Evolutionary conservation across 2,329 filamentous ascomycete genomes (phyloP).

Genomic region (Penicillium sp.): DNA sequence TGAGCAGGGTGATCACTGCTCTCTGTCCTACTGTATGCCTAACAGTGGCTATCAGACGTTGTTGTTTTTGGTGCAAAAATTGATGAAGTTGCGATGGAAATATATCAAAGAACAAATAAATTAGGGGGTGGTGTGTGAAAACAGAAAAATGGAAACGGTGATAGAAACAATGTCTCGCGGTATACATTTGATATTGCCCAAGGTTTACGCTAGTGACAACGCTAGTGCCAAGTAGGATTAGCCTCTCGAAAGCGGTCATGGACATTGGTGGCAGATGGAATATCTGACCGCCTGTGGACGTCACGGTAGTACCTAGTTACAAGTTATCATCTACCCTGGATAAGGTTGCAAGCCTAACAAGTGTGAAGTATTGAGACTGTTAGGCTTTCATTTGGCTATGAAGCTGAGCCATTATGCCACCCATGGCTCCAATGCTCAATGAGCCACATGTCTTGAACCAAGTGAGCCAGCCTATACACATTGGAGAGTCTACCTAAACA

Average conservation of each 20-base stretch:
- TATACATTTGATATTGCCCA: background rate
- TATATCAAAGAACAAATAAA: background rate
- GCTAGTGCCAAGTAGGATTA: background rate
- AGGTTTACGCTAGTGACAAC: background rate
- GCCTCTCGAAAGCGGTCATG: background rate
- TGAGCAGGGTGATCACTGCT: background rate
- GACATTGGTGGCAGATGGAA: background rate
- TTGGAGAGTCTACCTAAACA: background rate
- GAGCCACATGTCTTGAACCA: slow-evolving; percentile 27
- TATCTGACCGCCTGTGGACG: slow-evolving; percentile 1
- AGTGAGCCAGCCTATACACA: slow-evolving; percentile 20
- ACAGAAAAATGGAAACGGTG: no score
- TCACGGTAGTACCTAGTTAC: background rate
- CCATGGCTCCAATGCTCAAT: slow-evolving; percentile 16
- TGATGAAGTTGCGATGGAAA: background rate
- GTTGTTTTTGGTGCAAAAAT: background rate
- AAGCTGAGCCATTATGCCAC: slow-evolving; percentile 13
- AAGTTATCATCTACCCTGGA: background rate
- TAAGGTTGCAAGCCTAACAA: background rate
- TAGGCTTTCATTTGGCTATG: slow-evolving; percentile 1
- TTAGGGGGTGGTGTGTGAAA: background rate
- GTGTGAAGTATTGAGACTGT: background rate
- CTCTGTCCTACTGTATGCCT: background rate
- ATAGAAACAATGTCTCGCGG: background rate
- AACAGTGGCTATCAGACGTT: background rate